A percentile compares a stretch with the other conserved stretches of the same genome.
phyloP scores from a whole-genome alignment of 2,329 filamentous ascomycete species.

The Aspergillus fischeri region DNA sequence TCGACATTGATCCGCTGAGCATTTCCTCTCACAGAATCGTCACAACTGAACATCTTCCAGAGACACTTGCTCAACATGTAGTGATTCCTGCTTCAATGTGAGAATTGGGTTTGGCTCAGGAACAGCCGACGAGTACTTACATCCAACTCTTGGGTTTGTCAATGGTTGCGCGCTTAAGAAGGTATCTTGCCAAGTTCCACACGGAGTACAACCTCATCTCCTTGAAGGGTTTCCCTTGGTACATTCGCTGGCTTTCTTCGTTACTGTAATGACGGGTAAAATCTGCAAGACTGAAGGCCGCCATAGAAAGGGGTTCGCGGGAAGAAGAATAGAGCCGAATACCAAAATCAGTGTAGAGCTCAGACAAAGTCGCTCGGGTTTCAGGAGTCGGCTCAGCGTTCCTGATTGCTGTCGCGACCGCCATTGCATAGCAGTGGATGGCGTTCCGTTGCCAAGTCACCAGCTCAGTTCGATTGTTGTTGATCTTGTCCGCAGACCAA shows the following conservation, averaged over 20 bases:
- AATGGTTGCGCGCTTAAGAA: conserved; percentile 57
- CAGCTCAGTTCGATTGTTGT: conserved; percentile 72
- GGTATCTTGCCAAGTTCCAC: conserved; percentile 61
- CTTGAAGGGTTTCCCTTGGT: conserved; percentile 54
- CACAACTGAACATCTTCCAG: conserved; percentile 64
- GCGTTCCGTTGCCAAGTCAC: conserved; percentile 72
- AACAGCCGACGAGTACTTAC: conserved; percentile 36
- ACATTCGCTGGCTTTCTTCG: conserved; percentile 51
- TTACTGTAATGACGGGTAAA: conserved; percentile 59
- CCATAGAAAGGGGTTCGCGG: conserved; percentile 64
- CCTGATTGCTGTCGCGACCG: conserved; percentile 58
- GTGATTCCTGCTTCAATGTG: conserved; percentile 47
- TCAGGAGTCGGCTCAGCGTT: conserved; percentile 52
- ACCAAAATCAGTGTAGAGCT: conserved; percentile 66
- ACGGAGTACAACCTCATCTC: conserved; percentile 57
- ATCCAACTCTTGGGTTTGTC: conserved; percentile 62
- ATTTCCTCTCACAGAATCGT: conserved; percentile 37
- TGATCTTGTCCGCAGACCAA: conserved; percentile 88
- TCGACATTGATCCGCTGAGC: conserved; percentile 34
- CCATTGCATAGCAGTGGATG: conserved; percentile 77
- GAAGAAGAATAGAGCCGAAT: conserved; percentile 66
- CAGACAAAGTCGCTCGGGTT: conserved; percentile 55
- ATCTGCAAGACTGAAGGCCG: conserved; percentile 60
- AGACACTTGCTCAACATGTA: conserved; percentile 68
- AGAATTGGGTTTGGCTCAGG: conserved; percentile 11